Evolutionary conservation across 106 monocot species (phyloP).

Genomic region (Platanthera zijinensis): DNA sequence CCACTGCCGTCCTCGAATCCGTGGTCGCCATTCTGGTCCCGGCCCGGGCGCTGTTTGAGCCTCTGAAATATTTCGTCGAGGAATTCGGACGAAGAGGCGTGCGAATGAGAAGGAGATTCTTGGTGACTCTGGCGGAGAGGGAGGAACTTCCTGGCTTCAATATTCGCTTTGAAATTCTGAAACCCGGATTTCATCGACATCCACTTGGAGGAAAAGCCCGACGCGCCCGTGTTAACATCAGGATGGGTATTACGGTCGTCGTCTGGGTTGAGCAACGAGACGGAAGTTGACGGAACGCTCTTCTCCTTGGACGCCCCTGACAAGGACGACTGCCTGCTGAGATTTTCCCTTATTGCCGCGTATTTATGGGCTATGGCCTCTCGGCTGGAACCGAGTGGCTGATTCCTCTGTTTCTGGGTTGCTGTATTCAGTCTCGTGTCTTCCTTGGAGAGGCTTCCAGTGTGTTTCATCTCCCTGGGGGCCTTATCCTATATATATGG

Average conservation of each 20-base stretch:
- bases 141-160: slow-evolving; percentile 62
- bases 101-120: slow-evolving; percentile 11
- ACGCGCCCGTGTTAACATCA: background rate
- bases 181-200: slow-evolving; percentile 69
- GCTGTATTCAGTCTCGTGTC: slow-evolving; percentile 24
- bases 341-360: slow-evolving; percentile 26
- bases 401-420: slow-evolving; percentile 27
- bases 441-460: slow-evolving; percentile 17
- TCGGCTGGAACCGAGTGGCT: slow-evolving; percentile 29
- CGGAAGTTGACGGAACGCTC: slow-evolving; percentile 36
- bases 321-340: slow-evolving; percentile 14
- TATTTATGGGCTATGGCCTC: slow-evolving; percentile 68
- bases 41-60: slow-evolving; percentile 44
- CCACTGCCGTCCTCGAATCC: slow-evolving; percentile 24
- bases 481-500: slow-evolving; percentile 36
- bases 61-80: slow-evolving; percentile 90
- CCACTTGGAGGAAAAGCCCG: slow-evolving; percentile 64
- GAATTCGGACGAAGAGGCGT: slow-evolving; percentile 54
- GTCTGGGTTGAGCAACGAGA: slow-evolving; percentile 50
- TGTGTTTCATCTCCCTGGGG: slow-evolving; percentile 15
- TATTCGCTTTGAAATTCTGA: slow-evolving; percentile 67
- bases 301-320: slow-evolving; percentile 25
- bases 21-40: slow-evolving; percentile 13
- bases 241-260: slow-evolving; percentile 21
- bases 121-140: slow-evolving; percentile 49